Evolutionary conservation across 1,284 basidiomycete genomes (phyloP).

Genomic region (Porodaedalea pini): DNA sequence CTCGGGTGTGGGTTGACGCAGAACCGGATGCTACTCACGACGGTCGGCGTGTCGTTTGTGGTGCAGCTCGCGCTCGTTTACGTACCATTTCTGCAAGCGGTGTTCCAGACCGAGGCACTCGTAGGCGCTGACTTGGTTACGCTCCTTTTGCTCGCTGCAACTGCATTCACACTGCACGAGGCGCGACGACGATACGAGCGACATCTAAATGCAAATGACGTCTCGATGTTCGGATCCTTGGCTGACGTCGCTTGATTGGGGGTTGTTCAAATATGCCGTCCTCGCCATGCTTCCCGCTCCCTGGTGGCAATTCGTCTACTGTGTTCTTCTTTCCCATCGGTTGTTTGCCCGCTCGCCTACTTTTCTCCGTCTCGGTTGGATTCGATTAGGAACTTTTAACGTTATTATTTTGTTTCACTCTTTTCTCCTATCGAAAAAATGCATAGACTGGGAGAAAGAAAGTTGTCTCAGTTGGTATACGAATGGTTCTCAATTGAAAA

Average conservation of each 20-base stretch:
- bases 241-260: background rate
- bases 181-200: slow-evolving; percentile 76
- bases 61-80: slow-evolving; percentile 87
- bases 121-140: slow-evolving; percentile 65
- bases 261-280: background rate
- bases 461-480: too few relatives aligned
- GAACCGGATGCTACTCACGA: slow-evolving; percentile 88
- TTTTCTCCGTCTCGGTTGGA: background rate
- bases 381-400: too few relatives aligned
- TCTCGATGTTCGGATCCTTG: background rate
- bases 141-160: slow-evolving; percentile 66
- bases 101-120: slow-evolving; percentile 92
- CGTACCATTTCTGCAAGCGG: slow-evolving; percentile 82
- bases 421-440: too few relatives aligned
- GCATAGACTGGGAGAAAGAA: too few relatives aligned
- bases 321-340: background rate
- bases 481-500: too few relatives aligned
- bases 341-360: background rate
- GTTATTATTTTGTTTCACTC: too few relatives aligned
- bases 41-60: slow-evolving; percentile 80
- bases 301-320: too few relatives aligned
- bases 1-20: slow-evolving; percentile 73
- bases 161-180: slow-evolving; percentile 78
- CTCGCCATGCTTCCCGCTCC: too few relatives aligned
- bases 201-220: slow-evolving; percentile 32